These are phyloP conservation scores for Dictyostelium purpureum DNA, from an alignment of 78 protist species.

Conservation along the genomic window DNA sequence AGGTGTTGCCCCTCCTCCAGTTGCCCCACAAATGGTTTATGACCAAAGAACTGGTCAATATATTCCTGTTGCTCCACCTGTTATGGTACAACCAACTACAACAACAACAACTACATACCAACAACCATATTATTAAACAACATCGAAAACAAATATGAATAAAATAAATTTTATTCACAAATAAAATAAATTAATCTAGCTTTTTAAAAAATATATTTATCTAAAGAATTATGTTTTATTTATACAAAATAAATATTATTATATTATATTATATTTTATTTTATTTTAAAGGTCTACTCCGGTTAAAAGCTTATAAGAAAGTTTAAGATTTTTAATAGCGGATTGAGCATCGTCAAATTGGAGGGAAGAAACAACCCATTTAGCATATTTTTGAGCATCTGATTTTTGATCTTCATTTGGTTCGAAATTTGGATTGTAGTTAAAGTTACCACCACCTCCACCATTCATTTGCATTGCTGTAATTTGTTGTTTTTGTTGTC, in stretches of 20 bases:
- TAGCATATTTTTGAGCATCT: slow-evolving; percentile 55
- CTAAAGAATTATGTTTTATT: neutral
- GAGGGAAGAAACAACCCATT: slow-evolving; percentile 66
- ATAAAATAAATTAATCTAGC: neutral
- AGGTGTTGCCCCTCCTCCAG: neutral
- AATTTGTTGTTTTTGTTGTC: slow-evolving; percentile 13
- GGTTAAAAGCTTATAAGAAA: slow-evolving; percentile 61
- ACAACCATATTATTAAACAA: neutral
- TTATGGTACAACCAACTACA: neutral
- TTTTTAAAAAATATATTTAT: neutral
- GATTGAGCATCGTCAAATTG: slow-evolving; percentile 52
- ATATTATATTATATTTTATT: neutral
- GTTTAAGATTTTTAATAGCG: slow-evolving; percentile 58
- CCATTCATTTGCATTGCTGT: slow-evolving; percentile 26
- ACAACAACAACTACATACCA: neutral
- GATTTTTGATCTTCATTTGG: slow-evolving; percentile 39
- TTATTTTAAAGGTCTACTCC: slow-evolving; percentile 34
- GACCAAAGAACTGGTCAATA: neutral
- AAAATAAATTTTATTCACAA: neutral
- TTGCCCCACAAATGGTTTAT: neutral
- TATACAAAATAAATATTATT: too few species aligned
- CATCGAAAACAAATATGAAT: neutral
- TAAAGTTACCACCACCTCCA: neutral
- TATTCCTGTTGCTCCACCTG: neutral
- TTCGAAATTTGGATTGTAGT: neutral